A percentile compares a stretch with the other conserved stretches of the same genome.
These are phyloP conservation scores for Epichloe brachyelytri DNA, from an alignment of 2,329 filamentous ascomycete genomes.

Conservation along the genomic window DNA sequence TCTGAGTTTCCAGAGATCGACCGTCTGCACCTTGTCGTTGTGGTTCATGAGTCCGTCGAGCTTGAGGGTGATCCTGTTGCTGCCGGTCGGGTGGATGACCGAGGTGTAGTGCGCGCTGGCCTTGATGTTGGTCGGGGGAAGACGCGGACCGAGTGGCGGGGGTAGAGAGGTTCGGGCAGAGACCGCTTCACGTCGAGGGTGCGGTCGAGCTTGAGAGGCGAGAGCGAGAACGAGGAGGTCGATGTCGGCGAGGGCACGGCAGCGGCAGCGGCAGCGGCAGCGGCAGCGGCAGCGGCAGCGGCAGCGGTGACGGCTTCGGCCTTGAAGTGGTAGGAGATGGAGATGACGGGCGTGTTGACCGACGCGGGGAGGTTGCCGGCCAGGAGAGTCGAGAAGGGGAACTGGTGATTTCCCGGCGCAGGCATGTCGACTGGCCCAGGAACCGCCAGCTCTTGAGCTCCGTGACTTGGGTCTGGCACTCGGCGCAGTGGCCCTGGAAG, in stretches of 20 bases:
- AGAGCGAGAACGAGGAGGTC: slow-evolving; percentile 18
- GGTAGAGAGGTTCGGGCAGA: slow-evolving; percentile 57
- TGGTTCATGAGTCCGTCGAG: slow-evolving; percentile 72
- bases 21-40: slow-evolving; percentile 56
- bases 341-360: slow-evolving; percentile 59
- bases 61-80: slow-evolving; percentile 65
- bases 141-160: slow-evolving; percentile 83
- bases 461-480: slow-evolving; percentile 59
- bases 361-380: slow-evolving; percentile 76
- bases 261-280: slow-evolving; percentile 34
- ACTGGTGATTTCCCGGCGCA: slow-evolving; percentile 51
- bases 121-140: slow-evolving; percentile 91
- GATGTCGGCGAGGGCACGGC: slow-evolving; percentile 17
- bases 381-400: slow-evolving; percentile 81
- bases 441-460: slow-evolving; percentile 73
- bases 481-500: slow-evolving; percentile 62
- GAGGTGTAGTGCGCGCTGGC: slow-evolving; percentile 71
- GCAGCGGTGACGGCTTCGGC: slow-evolving; percentile 47
- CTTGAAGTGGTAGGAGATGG: slow-evolving; percentile 66
- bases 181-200: slow-evolving; percentile 66
- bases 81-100: slow-evolving; percentile 75
- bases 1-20: slow-evolving; percentile 74
- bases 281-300: slow-evolving; percentile 28
- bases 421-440: slow-evolving; percentile 40
- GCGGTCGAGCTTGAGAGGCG: slow-evolving; percentile 48